These are phyloP conservation scores for Lepidium didymum DNA, from an alignment of 345 rosid genomes.

Conservation along the genomic window DNA sequence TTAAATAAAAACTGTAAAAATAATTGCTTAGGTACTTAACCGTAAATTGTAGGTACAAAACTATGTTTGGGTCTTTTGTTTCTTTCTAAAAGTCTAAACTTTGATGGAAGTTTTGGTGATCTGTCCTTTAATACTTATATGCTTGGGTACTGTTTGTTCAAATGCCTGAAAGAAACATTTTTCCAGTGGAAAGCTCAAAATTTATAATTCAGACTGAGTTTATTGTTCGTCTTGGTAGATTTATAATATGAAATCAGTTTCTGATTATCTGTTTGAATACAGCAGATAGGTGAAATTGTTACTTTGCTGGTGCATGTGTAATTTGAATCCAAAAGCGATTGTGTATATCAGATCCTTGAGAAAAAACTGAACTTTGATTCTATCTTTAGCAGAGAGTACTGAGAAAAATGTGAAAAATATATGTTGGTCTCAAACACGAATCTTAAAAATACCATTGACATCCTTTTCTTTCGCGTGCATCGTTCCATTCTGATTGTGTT, in stretches of 20 bases:
- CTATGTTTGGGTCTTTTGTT: not conserved
- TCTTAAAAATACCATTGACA: not conserved
- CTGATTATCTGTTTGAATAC: not conserved
- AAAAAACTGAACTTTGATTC: not conserved
- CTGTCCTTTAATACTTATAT: not conserved
- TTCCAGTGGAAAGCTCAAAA: not conserved
- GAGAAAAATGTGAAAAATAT: not conserved
- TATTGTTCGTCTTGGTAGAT: not conserved
- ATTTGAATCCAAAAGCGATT: not conserved
- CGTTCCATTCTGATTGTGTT: not conserved
- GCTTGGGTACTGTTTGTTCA: slow-evolving; percentile 2
- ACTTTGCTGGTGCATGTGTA: not conserved
- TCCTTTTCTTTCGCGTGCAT: not conserved
- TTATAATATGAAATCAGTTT: not conserved
- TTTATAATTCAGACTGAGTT: not conserved
- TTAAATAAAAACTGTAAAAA: not conserved
- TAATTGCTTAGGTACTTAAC: not conserved
- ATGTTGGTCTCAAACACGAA: not conserved
- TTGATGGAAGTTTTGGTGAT: not conserved
- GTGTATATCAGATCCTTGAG: not conserved
- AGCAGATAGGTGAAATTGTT: not conserved
- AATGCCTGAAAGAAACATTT: not conserved
- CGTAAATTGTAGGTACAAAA: not conserved
- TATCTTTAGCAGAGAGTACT: not conserved
- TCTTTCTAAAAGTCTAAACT: not conserved